phyloP scores from a whole-genome alignment of 169 alveolate genomes.

The Fabrea salina region DNA sequence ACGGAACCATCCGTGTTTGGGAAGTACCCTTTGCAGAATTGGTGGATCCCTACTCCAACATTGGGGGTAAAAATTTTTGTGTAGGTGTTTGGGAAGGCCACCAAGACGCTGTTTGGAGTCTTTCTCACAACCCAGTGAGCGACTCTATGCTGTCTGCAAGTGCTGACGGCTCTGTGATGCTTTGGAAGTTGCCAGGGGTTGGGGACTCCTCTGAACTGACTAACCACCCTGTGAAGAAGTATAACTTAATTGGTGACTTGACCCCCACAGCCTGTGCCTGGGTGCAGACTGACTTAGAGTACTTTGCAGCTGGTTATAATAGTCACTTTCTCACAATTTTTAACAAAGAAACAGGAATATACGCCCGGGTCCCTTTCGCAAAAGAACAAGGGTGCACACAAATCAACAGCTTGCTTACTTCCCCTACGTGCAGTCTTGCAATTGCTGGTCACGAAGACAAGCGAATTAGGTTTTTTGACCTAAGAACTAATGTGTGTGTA shows the following conservation, averaged over 20 bases:
- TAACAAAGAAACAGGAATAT: conserved; percentile 16
- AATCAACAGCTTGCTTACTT: conserved; percentile 39
- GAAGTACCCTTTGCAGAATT: not conserved
- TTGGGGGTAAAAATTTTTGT: not conserved
- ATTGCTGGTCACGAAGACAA: conserved; percentile 76
- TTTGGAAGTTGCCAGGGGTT: conserved; percentile 66
- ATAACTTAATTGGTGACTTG: too few species aligned
- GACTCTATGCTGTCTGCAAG: conserved; percentile 50
- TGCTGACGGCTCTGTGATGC: conserved; percentile 59
- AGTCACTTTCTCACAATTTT: not conserved
- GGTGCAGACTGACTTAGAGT: not conserved
- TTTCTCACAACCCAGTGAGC: conserved; percentile 60
- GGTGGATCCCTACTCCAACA: not conserved
- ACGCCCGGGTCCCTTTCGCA: not conserved
- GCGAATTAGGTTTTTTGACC: conserved; percentile 58
- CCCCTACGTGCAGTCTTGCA: conserved; percentile 26
- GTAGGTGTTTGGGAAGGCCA: conserved; percentile 49
- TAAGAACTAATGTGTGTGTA: conserved; percentile 42
- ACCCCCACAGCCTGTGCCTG: conserved; percentile 32
- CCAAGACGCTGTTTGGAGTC: conserved; percentile 66
- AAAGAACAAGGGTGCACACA: conserved; percentile 2
- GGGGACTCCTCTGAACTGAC: too few species aligned
- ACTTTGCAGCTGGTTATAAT: conserved; percentile 1
- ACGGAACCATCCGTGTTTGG: conserved; percentile 38
- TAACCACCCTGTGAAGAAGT: too few species aligned